Conservation (phyloP, 108 stramenopile species). For the Nitzschia palea region DNA sequence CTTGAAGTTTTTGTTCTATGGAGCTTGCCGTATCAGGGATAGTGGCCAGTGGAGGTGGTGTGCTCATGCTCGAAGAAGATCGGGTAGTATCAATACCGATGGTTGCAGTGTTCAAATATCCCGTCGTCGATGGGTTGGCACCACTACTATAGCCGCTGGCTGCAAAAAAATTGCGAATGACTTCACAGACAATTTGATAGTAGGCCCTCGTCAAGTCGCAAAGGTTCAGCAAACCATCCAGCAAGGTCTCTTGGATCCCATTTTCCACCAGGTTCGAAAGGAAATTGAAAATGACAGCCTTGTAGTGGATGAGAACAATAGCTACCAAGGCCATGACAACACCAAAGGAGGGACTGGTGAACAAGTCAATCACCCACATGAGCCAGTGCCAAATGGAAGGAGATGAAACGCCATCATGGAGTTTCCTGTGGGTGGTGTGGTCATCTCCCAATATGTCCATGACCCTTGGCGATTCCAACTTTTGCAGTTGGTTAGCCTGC, state of each 20-base stretch:
- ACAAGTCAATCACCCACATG: neutral
- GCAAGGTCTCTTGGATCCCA: conserved; percentile 9
- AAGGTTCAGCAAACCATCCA: conserved; percentile 9
- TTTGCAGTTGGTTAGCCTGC: too few relatives aligned
- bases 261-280: conserved; percentile 2
- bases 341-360: conserved; percentile 9
- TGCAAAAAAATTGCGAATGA: conserved; percentile 15
- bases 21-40: neutral
- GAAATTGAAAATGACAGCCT: neutral
- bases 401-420: too few relatives aligned
- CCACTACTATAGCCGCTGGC: neutral
- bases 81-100: too few relatives aligned
- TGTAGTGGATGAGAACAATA: conserved; percentile 8
- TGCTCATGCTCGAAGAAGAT: neutral
- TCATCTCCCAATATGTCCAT: too few relatives aligned
- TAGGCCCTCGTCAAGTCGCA: conserved; percentile 16
- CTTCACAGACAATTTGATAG: conserved; percentile 21
- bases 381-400: neutral
- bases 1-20: neutral
- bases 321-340: conserved; percentile 4
- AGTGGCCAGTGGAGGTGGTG: neutral
- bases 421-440: too few relatives aligned
- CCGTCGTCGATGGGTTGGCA: neutral
- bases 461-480: too few relatives aligned
- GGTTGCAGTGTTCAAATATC: neutral